Evolutionary conservation across 2,329 filamentous ascomycete genomes (phyloP).

Genomic region (Seiridium cupressi): DNA sequence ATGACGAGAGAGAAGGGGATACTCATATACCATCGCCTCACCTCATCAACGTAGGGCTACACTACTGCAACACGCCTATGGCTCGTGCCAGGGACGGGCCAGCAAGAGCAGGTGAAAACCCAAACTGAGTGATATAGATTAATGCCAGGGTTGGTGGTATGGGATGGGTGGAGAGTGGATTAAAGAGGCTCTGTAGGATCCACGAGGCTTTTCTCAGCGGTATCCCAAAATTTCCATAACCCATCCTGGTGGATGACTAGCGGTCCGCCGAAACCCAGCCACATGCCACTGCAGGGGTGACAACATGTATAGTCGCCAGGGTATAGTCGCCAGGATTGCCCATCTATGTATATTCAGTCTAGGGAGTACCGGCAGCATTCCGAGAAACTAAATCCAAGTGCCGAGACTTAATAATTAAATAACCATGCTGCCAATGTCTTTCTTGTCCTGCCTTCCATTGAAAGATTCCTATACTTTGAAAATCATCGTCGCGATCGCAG

Average conservation of each 20-base stretch:
- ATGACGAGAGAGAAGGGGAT: not conserved
- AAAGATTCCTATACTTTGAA: not conserved
- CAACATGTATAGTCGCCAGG: not conserved
- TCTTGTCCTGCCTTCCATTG: not conserved
- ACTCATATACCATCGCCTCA: not conserved
- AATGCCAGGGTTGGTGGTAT: slow-evolving; percentile 2
- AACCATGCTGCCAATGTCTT: not conserved
- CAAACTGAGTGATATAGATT: slow-evolving; percentile 6
- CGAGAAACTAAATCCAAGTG: slow-evolving; percentile 1
- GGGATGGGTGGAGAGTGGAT: slow-evolving; percentile 2
- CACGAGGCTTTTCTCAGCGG: not conserved
- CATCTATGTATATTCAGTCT: not conserved
- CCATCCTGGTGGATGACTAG: not conserved
- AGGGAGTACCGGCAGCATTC: slow-evolving; percentile 1
- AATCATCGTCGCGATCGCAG: not conserved
- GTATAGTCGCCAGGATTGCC: not conserved
- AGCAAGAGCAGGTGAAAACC: slow-evolving; percentile 1
- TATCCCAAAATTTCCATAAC: not conserved
- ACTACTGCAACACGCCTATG: not conserved
- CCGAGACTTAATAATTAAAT: not conserved
- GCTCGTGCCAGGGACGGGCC: not conserved
- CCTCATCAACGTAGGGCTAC: slow-evolving; percentile 4
- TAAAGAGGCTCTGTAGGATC: not conserved
- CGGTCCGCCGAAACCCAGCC: not conserved
- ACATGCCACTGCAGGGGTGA: not conserved